Conservation (phyloP, 2,329 filamentous ascomycete species). For the Huntiella abstrusa region DNA sequence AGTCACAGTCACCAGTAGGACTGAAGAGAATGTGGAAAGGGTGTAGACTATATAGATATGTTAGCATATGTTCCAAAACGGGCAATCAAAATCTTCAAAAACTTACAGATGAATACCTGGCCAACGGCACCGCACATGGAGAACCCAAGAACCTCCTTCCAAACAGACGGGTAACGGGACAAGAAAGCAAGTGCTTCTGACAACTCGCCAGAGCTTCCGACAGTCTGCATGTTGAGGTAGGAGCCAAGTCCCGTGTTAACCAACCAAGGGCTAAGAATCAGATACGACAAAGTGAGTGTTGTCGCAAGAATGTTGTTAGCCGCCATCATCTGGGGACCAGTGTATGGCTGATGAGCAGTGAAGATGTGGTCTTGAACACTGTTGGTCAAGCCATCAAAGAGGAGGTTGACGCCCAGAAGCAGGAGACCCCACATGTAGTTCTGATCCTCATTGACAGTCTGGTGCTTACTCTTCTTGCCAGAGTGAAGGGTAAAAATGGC, state of each 20-base stretch:
- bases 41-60: slow-evolving; percentile 48
- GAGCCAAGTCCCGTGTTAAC: slow-evolving; percentile 45
- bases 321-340: slow-evolving; percentile 98
- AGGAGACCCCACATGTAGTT: slow-evolving; percentile 64
- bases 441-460: slow-evolving; percentile 26
- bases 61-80: slow-evolving; percentile 12
- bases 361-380: slow-evolving; percentile 95
- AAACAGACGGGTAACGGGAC: slow-evolving; percentile 57
- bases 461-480: slow-evolving; percentile 33
- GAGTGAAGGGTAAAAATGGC: slow-evolving; percentile 87
- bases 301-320: slow-evolving; percentile 85
- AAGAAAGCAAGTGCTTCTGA: slow-evolving; percentile 65
- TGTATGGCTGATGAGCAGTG: slow-evolving; percentile 55
- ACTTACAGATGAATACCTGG: slow-evolving; percentile 81
- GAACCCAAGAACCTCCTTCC: slow-evolving; percentile 78
- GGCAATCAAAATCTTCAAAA: not conserved
- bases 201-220: slow-evolving; percentile 56
- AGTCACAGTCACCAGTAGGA: slow-evolving; percentile 87
- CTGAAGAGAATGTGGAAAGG: slow-evolving; percentile 73
- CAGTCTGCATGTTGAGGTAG: slow-evolving; percentile 47
- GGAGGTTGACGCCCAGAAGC: slow-evolving; percentile 69
- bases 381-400: slow-evolving; percentile 93
- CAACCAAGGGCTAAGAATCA: slow-evolving; percentile 64
- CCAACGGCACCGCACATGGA: slow-evolving; percentile 78
- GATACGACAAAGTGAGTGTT: slow-evolving; percentile 54